A percentile compares a stretch with the other conserved stretches of the same genome.
Evolutionary conservation across 768 basidiomycete species (phyloP).

Genomic region (Leccinum sublutescens): DNA sequence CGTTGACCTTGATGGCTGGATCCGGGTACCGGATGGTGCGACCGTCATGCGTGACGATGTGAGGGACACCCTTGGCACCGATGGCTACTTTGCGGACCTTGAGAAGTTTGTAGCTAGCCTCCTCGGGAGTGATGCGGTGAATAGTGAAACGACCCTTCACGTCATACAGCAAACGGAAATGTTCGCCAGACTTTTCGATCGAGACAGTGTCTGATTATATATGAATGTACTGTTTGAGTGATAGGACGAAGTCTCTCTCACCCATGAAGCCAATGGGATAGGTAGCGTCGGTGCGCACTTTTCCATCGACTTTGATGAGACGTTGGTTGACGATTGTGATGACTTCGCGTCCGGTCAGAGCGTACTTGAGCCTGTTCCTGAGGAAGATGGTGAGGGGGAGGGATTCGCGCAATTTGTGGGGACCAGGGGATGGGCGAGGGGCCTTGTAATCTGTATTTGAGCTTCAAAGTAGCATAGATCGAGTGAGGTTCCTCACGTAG

Average conservation of each 20-base stretch:
- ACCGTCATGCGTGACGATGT: conserved; percentile 98
- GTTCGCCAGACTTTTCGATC: conserved; percentile 97
- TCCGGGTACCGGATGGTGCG: conserved; percentile 99
- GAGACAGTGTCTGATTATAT: conserved; percentile 78
- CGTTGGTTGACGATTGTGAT: conserved; percentile 93
- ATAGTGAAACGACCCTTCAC: conserved; percentile 99
- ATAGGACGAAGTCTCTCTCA: conserved; percentile 40
- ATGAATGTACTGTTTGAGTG: neutral
- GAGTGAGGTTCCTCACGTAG: conserved; percentile 57
- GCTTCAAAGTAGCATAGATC: neutral
- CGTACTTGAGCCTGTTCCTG: conserved; percentile 99
- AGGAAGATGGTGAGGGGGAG: conserved; percentile 97
- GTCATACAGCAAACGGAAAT: conserved; percentile 99
- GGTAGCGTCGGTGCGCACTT: conserved; percentile 96
- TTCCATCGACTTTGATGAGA: conserved; percentile 96
- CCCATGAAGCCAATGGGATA: conserved; percentile 98
- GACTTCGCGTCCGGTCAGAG: conserved; percentile 95
- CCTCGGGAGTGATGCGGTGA: conserved; percentile 98
- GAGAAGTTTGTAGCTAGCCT: conserved; percentile 94
- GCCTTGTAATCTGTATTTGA: conserved; percentile 51
- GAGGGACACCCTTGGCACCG: conserved; percentile 91
- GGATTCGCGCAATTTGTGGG: conserved; percentile 98
- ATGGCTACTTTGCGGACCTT: conserved; percentile 91
- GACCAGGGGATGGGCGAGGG: conserved; percentile 95
- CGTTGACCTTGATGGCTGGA: conserved; percentile 92